Evolutionary conservation across 495 filamentous ascomycete genomes (phyloP), one percentile per base, ranked within the genome.

Genomic region (Penicillium atrosanguineum): DNA sequence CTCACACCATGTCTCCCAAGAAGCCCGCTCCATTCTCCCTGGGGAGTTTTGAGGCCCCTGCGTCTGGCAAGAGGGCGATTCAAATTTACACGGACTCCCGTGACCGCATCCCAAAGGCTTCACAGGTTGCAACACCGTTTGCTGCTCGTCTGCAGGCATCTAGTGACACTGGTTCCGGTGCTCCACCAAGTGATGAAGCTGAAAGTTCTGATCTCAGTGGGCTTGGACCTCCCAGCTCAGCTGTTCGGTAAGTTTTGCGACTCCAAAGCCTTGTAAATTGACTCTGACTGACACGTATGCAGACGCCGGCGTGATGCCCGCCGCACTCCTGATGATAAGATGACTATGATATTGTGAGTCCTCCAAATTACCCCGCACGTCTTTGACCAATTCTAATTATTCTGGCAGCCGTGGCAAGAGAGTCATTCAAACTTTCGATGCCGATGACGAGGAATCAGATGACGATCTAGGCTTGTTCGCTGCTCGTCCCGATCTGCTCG

Each of bases 51-150:
- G 55, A 58, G 1, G 19, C 42, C 9, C 11, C 44, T 25, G 42
- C 65, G n/a, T 70, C 76, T 38, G 19, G 38, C 8, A 65, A 80
- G 7, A 65, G 79, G 11, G 41, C 44, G 16, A 90, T 97, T 55
- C 71, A 83, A 59, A 95, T 98, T 48, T 96, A 84, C 65, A 97
- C 91, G 9, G 94, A 98, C 62, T 87, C 89, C 3, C 87, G 88
- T 63, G 92, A 95, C 62, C 86, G 89, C 40, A 73, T 96, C 31
- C 94, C 94, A 25, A 83, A 85, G 63, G 52, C 83, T 4, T 54
- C 72, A 23, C 82, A 71, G 50, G 64, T 76, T 54, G 83, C 85
- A 3, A 97, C 96, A 59, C 90, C 90, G 0, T 97, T 50, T 78
- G 71, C 59, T 69, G 71, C 56, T 57, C 44, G 62, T 59, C 54